phyloP scores from a whole-genome alignment of 1,284 basidiomycete genomes.

The Ustilago esculenta region DNA sequence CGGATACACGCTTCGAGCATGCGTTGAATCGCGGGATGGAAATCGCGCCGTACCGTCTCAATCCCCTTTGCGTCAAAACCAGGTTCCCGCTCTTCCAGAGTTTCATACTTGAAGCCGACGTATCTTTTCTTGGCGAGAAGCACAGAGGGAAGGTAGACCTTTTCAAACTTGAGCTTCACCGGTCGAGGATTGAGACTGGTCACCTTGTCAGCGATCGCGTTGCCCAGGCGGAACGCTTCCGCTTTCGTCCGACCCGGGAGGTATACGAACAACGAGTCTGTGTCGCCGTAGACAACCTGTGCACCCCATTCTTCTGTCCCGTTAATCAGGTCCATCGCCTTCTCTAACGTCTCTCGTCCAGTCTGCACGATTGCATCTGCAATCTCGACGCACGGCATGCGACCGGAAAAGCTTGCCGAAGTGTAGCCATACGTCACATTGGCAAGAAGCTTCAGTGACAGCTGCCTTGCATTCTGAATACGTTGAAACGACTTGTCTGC shows the following conservation, averaged over 20 bases:
- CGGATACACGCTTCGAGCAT: constrained; percentile 64
- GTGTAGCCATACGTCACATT: constrained; percentile 84
- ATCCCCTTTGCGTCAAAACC: constrained; percentile 96
- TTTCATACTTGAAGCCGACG: constrained; percentile 94
- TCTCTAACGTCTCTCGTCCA: constrained; percentile 92
- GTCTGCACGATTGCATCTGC: constrained; percentile 97
- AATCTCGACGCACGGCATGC: constrained; percentile 98
- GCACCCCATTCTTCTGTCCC: constrained; percentile 77
- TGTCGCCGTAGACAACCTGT: constrained; percentile 96
- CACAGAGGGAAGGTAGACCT: constrained; percentile 93
- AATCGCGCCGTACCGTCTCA: constrained; percentile 90
- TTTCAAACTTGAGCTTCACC: constrained; percentile 96
- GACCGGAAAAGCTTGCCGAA: constrained; percentile 87
- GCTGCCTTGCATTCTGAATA: constrained; percentile 61
- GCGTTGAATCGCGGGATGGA: constrained; percentile 61
- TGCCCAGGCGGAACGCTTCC: constrained; percentile 89
- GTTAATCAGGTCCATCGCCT: constrained; percentile 87
- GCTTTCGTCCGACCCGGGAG: constrained; percentile 88
- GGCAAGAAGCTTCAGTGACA: constrained; percentile 63
- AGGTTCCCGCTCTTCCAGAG: constrained; percentile 79
- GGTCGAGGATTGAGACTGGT: constrained; percentile 88
- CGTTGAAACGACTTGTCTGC: constrained; percentile 73
- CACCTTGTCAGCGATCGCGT: constrained; percentile 88
- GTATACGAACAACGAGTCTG: constrained; percentile 92
- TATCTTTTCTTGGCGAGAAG: constrained; percentile 96